phyloP scores from a whole-genome alignment of 2,329 filamentous ascomycete genomes.

The Gnomoniopsis smithogilvyi region DNA sequence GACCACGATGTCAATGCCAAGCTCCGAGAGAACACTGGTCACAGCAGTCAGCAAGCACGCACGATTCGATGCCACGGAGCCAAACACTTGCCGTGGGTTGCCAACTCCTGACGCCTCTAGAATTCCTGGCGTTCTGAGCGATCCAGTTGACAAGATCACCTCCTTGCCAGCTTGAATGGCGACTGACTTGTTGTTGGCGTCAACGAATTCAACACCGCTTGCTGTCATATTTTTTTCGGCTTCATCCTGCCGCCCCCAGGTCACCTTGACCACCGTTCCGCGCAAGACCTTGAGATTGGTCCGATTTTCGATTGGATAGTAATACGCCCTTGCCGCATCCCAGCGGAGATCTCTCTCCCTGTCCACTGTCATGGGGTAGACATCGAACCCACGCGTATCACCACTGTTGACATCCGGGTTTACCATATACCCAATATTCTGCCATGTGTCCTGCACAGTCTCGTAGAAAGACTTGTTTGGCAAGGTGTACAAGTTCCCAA shows the following conservation, averaged over 20 bases:
- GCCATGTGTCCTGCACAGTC: constrained; percentile 30
- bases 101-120: constrained; percentile 54
- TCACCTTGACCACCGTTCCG: constrained; percentile 27
- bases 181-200: constrained; percentile 31
- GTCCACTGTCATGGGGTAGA: constrained; percentile 39
- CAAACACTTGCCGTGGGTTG: constrained; percentile 28
- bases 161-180: constrained; percentile 40
- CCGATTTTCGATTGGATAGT: constrained; percentile 33
- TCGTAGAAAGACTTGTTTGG: constrained; percentile 30
- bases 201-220: constrained; percentile 34
- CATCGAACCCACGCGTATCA: constrained; percentile 32
- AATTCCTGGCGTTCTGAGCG: constrained; percentile 49
- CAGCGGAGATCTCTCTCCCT: constrained; percentile 32
- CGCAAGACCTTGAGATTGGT: constrained; percentile 36
- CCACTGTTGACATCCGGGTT: constrained; percentile 39
- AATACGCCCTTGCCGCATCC: constrained; percentile 40
- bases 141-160: constrained; percentile 45
- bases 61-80: constrained; percentile 31
- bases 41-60: constrained; percentile 40
- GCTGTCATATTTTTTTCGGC: constrained; percentile 26
- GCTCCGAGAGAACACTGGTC: constrained; percentile 31
- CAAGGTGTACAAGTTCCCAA: constrained; percentile 34
- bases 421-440: constrained; percentile 27
- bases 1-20: constrained; percentile 25
- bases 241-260: constrained; percentile 23